A percentile compares a stretch with the other conserved stretches of the same genome.
These are phyloP conservation scores for Amyloporia xantha DNA, from an alignment of 768 basidiomycete species.

Conservation along the genomic window DNA sequence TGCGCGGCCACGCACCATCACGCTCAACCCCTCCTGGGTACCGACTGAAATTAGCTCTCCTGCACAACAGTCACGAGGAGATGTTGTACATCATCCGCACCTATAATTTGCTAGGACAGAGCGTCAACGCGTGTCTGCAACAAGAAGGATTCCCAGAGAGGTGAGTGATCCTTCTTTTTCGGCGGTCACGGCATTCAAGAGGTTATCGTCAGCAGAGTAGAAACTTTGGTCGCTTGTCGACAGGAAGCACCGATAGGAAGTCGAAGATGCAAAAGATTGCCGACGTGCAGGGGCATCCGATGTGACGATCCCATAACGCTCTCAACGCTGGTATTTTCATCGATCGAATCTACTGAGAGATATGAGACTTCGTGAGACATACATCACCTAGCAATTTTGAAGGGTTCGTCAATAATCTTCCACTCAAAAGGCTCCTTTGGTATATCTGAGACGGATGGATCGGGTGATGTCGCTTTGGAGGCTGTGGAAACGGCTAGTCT, in stretches of 20 bases:
- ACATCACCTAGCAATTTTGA: background rate
- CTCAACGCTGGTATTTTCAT: conserved; percentile 88
- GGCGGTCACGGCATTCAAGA: too few relatives aligned
- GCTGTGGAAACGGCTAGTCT: conserved; percentile 87
- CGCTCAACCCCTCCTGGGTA: conserved; percentile 97
- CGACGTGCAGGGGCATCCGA: conserved; percentile 89
- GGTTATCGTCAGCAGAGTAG: conserved; percentile 82
- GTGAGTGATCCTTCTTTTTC: conserved; percentile 6
- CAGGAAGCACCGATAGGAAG: conserved; percentile 90
- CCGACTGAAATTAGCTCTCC: conserved; percentile 93
- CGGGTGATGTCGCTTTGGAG: conserved; percentile 83
- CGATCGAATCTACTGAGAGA: conserved; percentile 79
- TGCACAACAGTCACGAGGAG: conserved; percentile 94
- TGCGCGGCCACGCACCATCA: conserved; percentile 90
- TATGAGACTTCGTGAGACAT: conserved; percentile 79
- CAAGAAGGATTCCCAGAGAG: conserved; percentile 99
- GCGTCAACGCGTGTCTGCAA: conserved; percentile 95
- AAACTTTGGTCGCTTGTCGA: conserved; percentile 94
- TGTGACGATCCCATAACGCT: conserved; percentile 98
- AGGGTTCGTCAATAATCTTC: background rate
- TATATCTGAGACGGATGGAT: conserved; percentile 90
- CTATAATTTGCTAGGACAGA: conserved; percentile 92
- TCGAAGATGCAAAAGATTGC: conserved; percentile 99
- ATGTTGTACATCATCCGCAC: conserved; percentile 96
- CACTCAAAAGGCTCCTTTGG: conserved; percentile 76